Conservation (phyloP, 495 filamentous ascomycete genomes). For the Aspergillus asperescens region DNA sequence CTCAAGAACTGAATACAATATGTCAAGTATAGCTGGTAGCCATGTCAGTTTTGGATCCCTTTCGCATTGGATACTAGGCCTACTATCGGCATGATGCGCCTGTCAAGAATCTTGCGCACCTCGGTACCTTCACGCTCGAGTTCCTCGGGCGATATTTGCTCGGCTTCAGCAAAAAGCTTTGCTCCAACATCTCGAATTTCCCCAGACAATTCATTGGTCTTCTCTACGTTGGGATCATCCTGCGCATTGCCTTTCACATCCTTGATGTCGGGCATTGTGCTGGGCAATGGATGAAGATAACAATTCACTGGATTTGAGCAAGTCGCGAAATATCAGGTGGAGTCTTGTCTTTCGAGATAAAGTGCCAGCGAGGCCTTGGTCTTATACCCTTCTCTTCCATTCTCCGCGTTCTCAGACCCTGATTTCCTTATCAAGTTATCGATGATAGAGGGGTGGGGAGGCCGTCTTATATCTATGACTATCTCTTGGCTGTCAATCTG, state of each 20-base stretch:
- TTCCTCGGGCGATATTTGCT: constrained; percentile 30
- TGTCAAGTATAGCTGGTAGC: constrained; percentile 30
- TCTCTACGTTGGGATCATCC: constrained; percentile 1
- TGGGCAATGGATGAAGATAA: neutral
- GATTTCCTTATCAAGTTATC: neutral
- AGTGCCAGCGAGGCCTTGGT: neutral
- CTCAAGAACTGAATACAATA: constrained; percentile 37
- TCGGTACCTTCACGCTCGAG: constrained; percentile 28
- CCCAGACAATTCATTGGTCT: constrained; percentile 21
- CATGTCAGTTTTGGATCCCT: neutral
- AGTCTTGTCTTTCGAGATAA: neutral
- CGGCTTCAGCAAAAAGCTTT: constrained; percentile 28
- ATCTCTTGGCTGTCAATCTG: constrained; percentile 15
- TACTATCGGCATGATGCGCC: constrained; percentile 34
- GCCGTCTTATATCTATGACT: constrained; percentile 17
- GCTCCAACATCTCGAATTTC: constrained; percentile 26
- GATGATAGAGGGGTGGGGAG: neutral
- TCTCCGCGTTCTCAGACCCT: neutral
- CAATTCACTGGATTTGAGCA: neutral
- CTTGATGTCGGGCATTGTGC: constrained; percentile 15
- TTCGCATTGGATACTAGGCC: neutral
- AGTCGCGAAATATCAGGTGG: neutral
- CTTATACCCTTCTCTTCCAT: neutral
- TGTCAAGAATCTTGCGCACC: constrained; percentile 32
- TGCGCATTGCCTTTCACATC: constrained; percentile 17